phyloP scores from a whole-genome alignment of 257 asterid genomes.

The Solanum peruvianum region DNA sequence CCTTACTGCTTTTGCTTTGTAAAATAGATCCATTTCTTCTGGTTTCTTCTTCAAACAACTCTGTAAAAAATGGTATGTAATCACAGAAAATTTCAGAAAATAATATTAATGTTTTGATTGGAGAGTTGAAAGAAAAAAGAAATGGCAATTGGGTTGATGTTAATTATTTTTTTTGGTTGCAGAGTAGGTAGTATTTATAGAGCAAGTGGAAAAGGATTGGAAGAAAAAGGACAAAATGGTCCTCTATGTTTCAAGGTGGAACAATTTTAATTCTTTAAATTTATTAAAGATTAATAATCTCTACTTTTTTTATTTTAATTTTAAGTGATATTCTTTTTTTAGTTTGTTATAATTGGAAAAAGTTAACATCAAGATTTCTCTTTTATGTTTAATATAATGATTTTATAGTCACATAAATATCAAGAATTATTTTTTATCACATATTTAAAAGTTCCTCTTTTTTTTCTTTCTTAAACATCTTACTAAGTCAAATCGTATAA shows the following conservation, averaged over 20 bases:
- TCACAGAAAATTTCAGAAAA: background rate
- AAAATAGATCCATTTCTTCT: slow-evolving; percentile 63
- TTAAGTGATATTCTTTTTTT: no score
- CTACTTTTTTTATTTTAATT: no score
- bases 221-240: background rate
- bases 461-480: no score
- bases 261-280: no score
- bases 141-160: background rate
- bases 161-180: background rate
- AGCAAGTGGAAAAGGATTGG: background rate
- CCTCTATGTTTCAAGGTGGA: background rate
- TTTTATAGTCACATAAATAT: no score
- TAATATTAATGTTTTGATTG: background rate
- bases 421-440: no score
- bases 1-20: slow-evolving; percentile 51
- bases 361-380: no score
- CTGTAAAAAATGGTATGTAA: background rate
- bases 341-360: no score
- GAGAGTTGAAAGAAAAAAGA: background rate
- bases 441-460: no score
- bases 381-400: no score
- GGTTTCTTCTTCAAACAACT: background rate
- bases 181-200: background rate
- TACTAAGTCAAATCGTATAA: no score
- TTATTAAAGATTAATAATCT: no score